Evolutionary conservation across 176 grass and related monocot species (phyloP), one percentile per base, ranked within the genome.

Genomic region (Cenchrus americanus): DNA sequence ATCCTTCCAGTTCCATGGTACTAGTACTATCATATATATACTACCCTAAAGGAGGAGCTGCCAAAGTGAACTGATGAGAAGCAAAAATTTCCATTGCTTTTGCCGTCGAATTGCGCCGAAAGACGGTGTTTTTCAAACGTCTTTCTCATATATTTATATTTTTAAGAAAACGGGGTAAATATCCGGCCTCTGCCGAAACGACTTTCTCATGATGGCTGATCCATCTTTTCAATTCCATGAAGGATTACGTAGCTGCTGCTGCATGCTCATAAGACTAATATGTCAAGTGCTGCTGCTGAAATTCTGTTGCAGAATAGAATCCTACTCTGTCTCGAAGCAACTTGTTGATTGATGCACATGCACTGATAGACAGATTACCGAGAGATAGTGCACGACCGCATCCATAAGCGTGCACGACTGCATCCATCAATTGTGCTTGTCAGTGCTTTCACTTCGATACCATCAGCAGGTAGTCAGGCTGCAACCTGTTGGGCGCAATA

Each of bases 71-170:
- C 66, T 8, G 34, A 37, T 2, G 18, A 88, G 26, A 69, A 14
- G n/a, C 40, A 41, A 85, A 85, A 62, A 42, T 13, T 23, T 30
- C 3, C 55, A 10, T 14, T 2, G 12, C 46, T 80, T 86, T 86
- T 54, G 37, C 19, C 66, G 3, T 79, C 65, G 46, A 86, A 63
- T 54, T 43, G 76, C 66, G 59, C 68, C 76, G 55, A 80, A 80
- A 79, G 84, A 80, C 8, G 37, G n/a, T 21, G 50, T 87, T 87
- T 81, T 81, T 42, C 77, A 40, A 66, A 58, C 23, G 41, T 17
- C 14, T 75, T 81, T 58, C 61, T 37, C 13, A 23, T 22, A n/a
- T n/a, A n/a, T 30, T 30, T 30, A 1, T 30, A 1, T 27, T 30
- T 30, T 30, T 30, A 1, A 30, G 27, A 30, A 30, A 30, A 30